Evolutionary conservation across 257 asterid genomes (phyloP).

Genomic region (Cynanchum wilfordii): DNA sequence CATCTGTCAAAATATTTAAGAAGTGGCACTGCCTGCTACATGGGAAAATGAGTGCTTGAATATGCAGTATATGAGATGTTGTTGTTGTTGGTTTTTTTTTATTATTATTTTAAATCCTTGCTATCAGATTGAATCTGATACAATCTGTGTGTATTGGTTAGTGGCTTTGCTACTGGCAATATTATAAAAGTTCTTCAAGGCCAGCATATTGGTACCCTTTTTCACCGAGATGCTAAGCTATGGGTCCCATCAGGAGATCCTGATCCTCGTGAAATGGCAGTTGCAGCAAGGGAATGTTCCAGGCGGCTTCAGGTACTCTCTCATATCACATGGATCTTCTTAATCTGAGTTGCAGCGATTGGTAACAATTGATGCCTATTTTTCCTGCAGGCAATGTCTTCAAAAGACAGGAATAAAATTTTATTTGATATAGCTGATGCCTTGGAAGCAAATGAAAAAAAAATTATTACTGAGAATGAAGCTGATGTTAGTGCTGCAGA

Average conservation of each 20-base stretch:
- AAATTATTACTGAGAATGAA: slow-evolving; percentile 48
- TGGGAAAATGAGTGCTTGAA: not conserved
- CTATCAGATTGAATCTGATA: not conserved
- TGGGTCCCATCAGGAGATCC: slow-evolving; percentile 47
- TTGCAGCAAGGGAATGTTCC: slow-evolving; percentile 75
- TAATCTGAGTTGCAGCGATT: not conserved
- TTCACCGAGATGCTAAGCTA: slow-evolving; percentile 63
- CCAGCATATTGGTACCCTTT: slow-evolving; percentile 63
- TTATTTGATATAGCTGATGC: slow-evolving; percentile 62
- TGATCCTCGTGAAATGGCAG: slow-evolving; percentile 60
- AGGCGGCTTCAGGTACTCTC: slow-evolving; percentile 53
- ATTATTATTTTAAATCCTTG: not conserved
- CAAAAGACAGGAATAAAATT: slow-evolving; percentile 62
- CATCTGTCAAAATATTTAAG: not conserved
- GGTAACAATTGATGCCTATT: slow-evolving; percentile 11
- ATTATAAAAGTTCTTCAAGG: slow-evolving; percentile 61
- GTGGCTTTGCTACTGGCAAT: slow-evolving; percentile 60
- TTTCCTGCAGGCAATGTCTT: slow-evolving; percentile 45
- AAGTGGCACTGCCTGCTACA: not conserved
- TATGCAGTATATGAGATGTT: not conserved
- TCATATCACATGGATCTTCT: not conserved
- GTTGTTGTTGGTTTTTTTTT: not conserved
- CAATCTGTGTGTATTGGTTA: slow-evolving; percentile 11
- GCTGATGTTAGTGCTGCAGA: slow-evolving; percentile 64
- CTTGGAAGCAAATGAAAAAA: slow-evolving; percentile 43